Base-by-base conservation (phyloP, 2,329 filamentous ascomycete genomes). In the Gyromitra esculenta region DNA sequence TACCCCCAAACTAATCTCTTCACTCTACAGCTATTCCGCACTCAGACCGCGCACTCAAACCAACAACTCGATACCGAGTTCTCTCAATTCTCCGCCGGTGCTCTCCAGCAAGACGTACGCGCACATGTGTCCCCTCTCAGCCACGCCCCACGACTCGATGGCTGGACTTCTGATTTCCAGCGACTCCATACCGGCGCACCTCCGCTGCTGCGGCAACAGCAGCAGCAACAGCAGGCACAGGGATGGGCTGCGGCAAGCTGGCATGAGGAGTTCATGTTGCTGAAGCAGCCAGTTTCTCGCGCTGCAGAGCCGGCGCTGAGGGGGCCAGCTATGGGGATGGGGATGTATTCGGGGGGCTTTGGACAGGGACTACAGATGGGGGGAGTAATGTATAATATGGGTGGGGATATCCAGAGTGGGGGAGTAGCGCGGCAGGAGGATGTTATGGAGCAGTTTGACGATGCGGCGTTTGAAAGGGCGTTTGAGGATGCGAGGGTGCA, bases 61-160 rank as follows among this genome's bases (percentile, higher is more conserved):
- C 87, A 87, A 63, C 83, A 86, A 3, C 82, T 91, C 72, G 90
- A 92, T 80, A 85, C 86, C 45, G 91, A 92, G 80, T 92, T 92
- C 81, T 87, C 91, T 79, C 89, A 90, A 59, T 93, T 93, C 79
- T 68, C 79, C 75, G 80, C 83, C 50, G 25, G 56, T 11, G 15
- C 6, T 5, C 21, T 54, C 18, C 64, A 37, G 2, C 59, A 59
- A 64, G 15, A 37, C 21, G 48, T 50, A 21, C 31, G 80, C 82
- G 57, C 81, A 80, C 52, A 74, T 1, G 59, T 85, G 48, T 84
- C 82, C 83, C 68, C 81, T 78, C 68, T 84, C 82, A 83, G 66
- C 81, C 81, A 76, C n/a, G 81, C 83, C 4, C 50, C 72, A 21
- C 77, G 82, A 54, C 52, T 79, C 73, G 45, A 64, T 18, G 63